Conservation (phyloP, 441 rosid genomes). For the Kokia cookei region DNA sequence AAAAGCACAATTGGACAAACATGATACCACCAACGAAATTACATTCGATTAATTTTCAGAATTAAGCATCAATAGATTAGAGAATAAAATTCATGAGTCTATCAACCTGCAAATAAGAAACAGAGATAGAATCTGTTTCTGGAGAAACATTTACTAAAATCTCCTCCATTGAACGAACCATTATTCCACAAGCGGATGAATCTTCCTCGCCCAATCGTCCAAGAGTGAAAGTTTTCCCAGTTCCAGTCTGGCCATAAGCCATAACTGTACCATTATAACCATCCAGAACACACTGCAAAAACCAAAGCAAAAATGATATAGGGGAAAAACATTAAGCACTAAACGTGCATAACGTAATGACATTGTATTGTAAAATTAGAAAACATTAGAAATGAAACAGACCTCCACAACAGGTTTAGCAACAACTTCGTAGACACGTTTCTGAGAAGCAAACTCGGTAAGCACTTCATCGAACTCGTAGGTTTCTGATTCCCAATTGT, state of each 20-base stretch:
- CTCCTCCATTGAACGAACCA: conserved; percentile 99
- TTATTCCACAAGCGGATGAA: conserved; percentile 89
- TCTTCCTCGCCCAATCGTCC: conserved; percentile 89
- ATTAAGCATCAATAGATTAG: neutral
- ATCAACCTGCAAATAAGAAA: conserved; percentile 89
- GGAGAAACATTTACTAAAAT: conserved; percentile 59
- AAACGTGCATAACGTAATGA: neutral
- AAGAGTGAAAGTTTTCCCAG: conserved; percentile 96
- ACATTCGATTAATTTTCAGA: neutral
- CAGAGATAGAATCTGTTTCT: conserved; percentile 71
- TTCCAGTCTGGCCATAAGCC: conserved; percentile 99
- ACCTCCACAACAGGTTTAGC: conserved; percentile 99
- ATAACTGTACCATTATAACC: conserved; percentile 98
- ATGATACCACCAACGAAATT: neutral
- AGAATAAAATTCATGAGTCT: neutral
- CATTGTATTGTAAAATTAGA: neutral
- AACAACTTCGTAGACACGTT: conserved; percentile 92
- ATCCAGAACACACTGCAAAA: conserved; percentile 80
- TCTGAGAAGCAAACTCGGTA: conserved; percentile 90
- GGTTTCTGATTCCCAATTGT: conserved; percentile 93
- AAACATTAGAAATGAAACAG: conserved; percentile 5
- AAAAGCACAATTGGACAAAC: neutral
- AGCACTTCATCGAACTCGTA: conserved; percentile 91
- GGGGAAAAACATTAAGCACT: neutral
- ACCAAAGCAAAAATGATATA: neutral